A percentile compares a stretch with the other conserved stretches of the same genome.
Conservation (phyloP, 208 protist genomes). For the Wallacemonas rigidus region DNA sequence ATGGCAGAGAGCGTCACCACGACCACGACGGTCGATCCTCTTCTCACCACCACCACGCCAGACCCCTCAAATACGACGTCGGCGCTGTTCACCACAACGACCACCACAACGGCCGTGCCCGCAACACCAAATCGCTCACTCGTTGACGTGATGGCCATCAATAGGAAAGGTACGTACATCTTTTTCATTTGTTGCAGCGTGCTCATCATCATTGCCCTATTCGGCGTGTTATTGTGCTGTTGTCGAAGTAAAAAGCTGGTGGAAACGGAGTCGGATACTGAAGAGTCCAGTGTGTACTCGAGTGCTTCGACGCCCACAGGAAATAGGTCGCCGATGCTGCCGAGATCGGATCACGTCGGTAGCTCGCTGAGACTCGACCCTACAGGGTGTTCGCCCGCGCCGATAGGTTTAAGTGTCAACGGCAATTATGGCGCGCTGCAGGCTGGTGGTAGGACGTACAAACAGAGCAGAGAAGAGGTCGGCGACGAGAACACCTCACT, state of each 20-base stretch:
- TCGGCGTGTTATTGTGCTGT: conserved; percentile 13
- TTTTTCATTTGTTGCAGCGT: neutral
- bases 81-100: neutral
- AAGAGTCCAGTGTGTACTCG: neutral
- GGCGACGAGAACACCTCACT: too few species aligned
- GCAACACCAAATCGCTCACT: neutral
- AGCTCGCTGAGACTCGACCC: too few species aligned
- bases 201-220: neutral
- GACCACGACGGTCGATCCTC: neutral
- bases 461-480: too few species aligned
- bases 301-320: neutral
- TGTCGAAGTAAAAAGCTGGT: conserved; percentile 13
- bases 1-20: neutral
- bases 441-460: too few species aligned
- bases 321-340: neutral
- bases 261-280: conserved; percentile 1
- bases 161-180: conserved; percentile 4
- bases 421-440: too few species aligned
- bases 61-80: neutral
- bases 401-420: too few species aligned
- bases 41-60: neutral
- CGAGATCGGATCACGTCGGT: too few species aligned
- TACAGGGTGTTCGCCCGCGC: too few species aligned
- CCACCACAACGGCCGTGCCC: neutral
- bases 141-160: neutral